Percentiles rank a stretch among this genome's conserved stretches.
Conservation (phyloP, 305 asterid genomes). For the Fraxinus greggii region DNA sequence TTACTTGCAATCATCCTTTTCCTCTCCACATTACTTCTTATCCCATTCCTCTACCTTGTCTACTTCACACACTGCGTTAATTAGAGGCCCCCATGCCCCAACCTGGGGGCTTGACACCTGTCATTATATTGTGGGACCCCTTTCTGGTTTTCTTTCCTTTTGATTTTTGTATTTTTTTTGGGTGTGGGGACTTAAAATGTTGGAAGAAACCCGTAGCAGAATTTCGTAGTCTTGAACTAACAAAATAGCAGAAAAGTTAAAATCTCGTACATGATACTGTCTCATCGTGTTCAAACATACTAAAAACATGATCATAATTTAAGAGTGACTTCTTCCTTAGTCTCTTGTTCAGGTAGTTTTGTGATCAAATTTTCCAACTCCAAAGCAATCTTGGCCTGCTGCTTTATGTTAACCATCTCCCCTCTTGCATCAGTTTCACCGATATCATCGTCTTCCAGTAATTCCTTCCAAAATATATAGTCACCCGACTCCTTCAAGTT, state of each 20-base stretch:
- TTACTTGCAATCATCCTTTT: slow-evolving; percentile 36
- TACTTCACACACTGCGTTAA: neutral
- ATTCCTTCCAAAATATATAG: slow-evolving; percentile 22
- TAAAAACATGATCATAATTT: neutral
- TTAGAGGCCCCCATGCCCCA: neutral
- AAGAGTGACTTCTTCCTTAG: neutral
- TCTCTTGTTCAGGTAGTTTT: slow-evolving; percentile 5
- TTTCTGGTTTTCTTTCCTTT: neutral
- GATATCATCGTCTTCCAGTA: slow-evolving; percentile 22
- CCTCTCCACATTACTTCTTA: slow-evolving; percentile 17
- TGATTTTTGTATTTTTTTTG: neutral
- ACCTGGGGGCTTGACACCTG: slow-evolving; percentile 28
- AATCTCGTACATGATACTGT: neutral
- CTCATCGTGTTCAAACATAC: neutral
- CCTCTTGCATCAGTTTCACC: slow-evolving; percentile 9
- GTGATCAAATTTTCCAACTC: slow-evolving; percentile 25
- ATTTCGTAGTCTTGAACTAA: neutral
- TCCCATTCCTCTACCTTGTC: slow-evolving; percentile 23
- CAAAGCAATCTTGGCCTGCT: slow-evolving; percentile 18
- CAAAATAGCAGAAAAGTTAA: neutral
- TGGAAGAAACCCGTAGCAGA: neutral
- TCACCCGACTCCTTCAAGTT: neutral
- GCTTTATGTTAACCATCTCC: slow-evolving; percentile 13
- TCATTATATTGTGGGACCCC: neutral
- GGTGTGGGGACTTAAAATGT: neutral